These are phyloP conservation scores for Nidula microcarpa DNA, from an alignment of 768 basidiomycete genomes.

Conservation along the genomic window DNA sequence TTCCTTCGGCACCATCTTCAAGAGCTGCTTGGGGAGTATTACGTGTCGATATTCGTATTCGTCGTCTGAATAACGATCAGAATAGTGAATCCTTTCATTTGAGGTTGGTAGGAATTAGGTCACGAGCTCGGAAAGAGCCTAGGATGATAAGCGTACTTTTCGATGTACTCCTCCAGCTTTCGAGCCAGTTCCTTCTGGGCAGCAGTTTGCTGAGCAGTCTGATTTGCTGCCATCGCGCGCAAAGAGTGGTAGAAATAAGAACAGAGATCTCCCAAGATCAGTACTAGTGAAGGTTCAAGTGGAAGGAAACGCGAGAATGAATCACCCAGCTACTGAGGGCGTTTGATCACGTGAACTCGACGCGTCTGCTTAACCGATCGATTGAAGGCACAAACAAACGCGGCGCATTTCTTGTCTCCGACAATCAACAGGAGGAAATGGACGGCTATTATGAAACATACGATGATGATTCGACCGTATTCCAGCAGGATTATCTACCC, in stretches of 20 bases:
- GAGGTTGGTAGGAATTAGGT: slow-evolving; percentile 10
- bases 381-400: too few species aligned
- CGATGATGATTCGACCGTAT: too few species aligned
- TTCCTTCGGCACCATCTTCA: slow-evolving; percentile 89
- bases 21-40: slow-evolving; percentile 90
- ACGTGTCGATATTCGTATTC: slow-evolving; percentile 95
- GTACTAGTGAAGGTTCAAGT: slow-evolving; percentile 1
- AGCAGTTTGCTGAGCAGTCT: slow-evolving; percentile 22
- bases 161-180: slow-evolving; percentile 73
- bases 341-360: too few species aligned
- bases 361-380: too few species aligned
- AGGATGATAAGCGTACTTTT: slow-evolving; percentile 47
- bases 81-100: slow-evolving; percentile 74
- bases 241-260: not conserved
- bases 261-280: not conserved
- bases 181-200: slow-evolving; percentile 40
- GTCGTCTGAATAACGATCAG: slow-evolving; percentile 90
- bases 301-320: not conserved
- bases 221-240: slow-evolving; percentile 19
- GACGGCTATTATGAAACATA: too few species aligned
- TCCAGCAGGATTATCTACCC: too few species aligned
- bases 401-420: too few species aligned
- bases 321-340: too few species aligned
- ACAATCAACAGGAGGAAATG: too few species aligned
- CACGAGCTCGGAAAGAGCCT: slow-evolving; percentile 6